Base-by-base conservation (phyloP, 2,329 filamentous ascomycete species). In the Endothia cerciana region DNA sequence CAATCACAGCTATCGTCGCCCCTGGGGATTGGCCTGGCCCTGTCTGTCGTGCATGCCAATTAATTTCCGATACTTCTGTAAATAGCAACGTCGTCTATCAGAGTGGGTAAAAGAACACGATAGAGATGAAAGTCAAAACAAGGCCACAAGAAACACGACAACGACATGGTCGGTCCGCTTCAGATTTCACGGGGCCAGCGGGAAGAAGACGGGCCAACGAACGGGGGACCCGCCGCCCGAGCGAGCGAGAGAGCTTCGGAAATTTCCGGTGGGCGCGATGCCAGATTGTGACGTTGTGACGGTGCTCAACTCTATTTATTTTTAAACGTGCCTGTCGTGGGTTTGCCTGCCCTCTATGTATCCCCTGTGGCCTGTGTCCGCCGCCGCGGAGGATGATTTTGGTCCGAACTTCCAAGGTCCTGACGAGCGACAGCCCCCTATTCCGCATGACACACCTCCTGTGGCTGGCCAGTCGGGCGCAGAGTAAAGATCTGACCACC, bases 31-130 rank as follows among this genome's bases (percentile, higher is more conserved):
- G 51, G 13, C 28, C 47, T 55, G 30, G 51, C 30, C 51, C 51
- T 36, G 51, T 36, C 51, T 55, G 13, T 11, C 28, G 28, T 55
- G 51, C 51, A 55, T 55, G 51, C 51, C n/a, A 55, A 33, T 55
- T 55, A 55, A 55, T 55, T 55, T 55, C 51, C 51, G 28, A 36
- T 17, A 36, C 28, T 33, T 55, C 51, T 55, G 51, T 33, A 55
- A 55, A 55, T 55, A 55, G 51, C 47, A n/a, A 55, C 19, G 7
- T n/a, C 17, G 28, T n/a, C 51, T 36, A 28, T 55, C 28, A 36
- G 19, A 55, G 30, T 55, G 51, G 51, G 30, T 7, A 36, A 55
- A 55, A 55, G 30, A 36, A 22, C 33, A 25, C 10, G 8, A 30
- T 22, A 7, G 15, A 17, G 28, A 49, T 13, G 22, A 13, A 49